phyloP scores from a whole-genome alignment of 768 basidiomycete genomes.

The Astraeus odoratus region DNA sequence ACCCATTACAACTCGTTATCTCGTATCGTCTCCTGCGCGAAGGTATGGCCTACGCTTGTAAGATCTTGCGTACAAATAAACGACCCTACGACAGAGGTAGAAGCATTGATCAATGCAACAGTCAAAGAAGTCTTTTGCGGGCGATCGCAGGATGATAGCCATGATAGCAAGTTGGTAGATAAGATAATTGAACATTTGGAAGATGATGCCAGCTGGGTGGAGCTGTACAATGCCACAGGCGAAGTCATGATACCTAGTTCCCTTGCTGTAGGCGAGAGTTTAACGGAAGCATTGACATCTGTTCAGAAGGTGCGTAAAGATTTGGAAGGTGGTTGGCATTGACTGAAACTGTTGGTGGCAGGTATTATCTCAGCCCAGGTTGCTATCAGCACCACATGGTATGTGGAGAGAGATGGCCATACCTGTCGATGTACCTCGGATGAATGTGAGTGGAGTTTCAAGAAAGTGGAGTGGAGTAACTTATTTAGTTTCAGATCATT shows the following conservation, averaged over 20 bases:
- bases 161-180: slow-evolving; percentile 40
- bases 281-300: slow-evolving; percentile 16
- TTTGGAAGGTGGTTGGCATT: slow-evolving; percentile 2
- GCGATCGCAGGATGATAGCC: slow-evolving; percentile 24
- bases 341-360: slow-evolving; percentile 23
- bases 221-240: slow-evolving; percentile 63
- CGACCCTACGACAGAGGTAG: slow-evolving; percentile 48
- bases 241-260: slow-evolving; percentile 52
- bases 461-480: slow-evolving; percentile 3
- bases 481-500: slow-evolving; percentile 44
- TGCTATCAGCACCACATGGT: slow-evolving; percentile 25
- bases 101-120: slow-evolving; percentile 47
- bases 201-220: slow-evolving; percentile 58
- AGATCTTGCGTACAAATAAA: slow-evolving; percentile 4
- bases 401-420: slow-evolving; percentile 74
- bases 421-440: slow-evolving; percentile 78
- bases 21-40: slow-evolving; percentile 77
- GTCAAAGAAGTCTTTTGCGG: slow-evolving; percentile 38
- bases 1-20: slow-evolving; percentile 57
- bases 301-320: slow-evolving; percentile 28
- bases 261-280: slow-evolving; percentile 24
- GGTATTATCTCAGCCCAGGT: slow-evolving; percentile 35
- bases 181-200: slow-evolving; percentile 55
- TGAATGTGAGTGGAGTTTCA: slow-evolving; percentile 54
- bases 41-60: slow-evolving; percentile 38